These are phyloP conservation scores for Pseudoperonospora humuli DNA, from an alignment of 352 stramenopile species.

Conservation along the genomic window DNA sequence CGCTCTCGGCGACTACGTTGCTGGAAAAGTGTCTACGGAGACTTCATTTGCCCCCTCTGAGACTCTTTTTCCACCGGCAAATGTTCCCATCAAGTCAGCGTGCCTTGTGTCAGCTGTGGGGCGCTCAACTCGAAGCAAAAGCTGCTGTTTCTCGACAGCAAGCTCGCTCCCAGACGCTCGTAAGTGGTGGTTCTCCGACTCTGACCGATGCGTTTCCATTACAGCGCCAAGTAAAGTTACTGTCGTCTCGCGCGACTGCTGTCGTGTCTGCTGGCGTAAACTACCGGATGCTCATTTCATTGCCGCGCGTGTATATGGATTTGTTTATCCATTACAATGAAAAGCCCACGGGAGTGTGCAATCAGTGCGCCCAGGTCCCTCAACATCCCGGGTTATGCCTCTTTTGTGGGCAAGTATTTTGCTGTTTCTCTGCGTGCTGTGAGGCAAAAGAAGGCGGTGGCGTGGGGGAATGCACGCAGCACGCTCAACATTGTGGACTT, in stretches of 20 bases:
- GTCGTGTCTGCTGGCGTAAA: constrained; percentile 7
- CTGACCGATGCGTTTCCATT: constrained; percentile 18
- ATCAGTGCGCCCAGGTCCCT: constrained; percentile 48
- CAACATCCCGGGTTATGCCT: constrained; percentile 71
- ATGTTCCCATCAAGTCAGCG: constrained; percentile 54
- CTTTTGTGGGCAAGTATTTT: constrained; percentile 65
- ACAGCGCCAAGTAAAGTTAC: constrained; percentile 21
- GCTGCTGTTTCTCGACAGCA: constrained; percentile 50
- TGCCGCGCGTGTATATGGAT: constrained; percentile 76
- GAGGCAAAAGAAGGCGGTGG: constrained; percentile 37
- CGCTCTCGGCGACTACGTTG: constrained; percentile 13
- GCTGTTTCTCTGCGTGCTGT: constrained; percentile 72
- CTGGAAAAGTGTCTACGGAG: constrained; percentile 42
- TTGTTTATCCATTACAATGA: constrained; percentile 77
- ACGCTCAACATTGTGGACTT: constrained; percentile 55
- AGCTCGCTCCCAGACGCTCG: constrained; percentile 14
- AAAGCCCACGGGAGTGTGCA: constrained; percentile 45
- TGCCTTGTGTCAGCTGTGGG: constrained; percentile 62
- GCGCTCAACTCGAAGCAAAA: constrained; percentile 59
- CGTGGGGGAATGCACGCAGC: constrained; percentile 69
- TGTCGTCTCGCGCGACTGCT: constrained; percentile 18
- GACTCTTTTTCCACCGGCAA: constrained; percentile 54
- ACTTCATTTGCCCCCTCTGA: constrained; percentile 61
- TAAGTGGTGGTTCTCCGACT: constrained; percentile 1
- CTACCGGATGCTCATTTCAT: constrained; percentile 27